Evolutionary conservation across 345 rosid genomes (phyloP).

Genomic region (Melastoma malabathricum): DNA sequence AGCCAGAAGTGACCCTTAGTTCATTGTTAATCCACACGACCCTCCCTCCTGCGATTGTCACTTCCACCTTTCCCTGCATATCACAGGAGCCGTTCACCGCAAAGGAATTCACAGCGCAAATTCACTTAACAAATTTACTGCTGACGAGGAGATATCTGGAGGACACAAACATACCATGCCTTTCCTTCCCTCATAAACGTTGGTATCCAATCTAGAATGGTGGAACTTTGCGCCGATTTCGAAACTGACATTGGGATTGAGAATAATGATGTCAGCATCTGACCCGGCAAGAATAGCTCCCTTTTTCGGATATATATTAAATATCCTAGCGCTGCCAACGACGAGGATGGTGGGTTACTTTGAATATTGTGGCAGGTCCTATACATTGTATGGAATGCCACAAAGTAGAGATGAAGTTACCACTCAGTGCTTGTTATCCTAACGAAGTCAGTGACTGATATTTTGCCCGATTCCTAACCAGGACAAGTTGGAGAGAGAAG

Average conservation of each 20-base stretch:
- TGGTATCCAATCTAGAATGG: constrained; percentile 80
- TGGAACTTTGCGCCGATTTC: constrained; percentile 61
- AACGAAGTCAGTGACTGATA: constrained; percentile 31
- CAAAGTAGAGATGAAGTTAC: constrained; percentile 14
- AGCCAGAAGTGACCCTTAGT: constrained; percentile 55
- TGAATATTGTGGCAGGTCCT: neutral
- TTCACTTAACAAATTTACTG: no score
- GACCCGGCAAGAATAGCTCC: constrained; percentile 91
- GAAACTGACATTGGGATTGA: constrained; percentile 77
- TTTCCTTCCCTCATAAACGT: constrained; percentile 63
- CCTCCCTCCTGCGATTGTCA: constrained; percentile 80
- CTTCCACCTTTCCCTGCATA: constrained; percentile 83
- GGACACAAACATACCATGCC: constrained; percentile 78
- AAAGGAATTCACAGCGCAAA: neutral
- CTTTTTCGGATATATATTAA: constrained; percentile 85
- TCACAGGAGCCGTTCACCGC: neutral
- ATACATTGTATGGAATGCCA: neutral
- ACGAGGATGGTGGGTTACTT: neutral
- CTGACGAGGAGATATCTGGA: no score
- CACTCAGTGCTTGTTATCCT: constrained; percentile 39
- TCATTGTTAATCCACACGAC: constrained; percentile 75
- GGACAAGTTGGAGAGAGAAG: no score
- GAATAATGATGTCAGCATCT: constrained; percentile 87
- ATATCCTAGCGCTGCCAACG: constrained; percentile 66
- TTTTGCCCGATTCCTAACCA: constrained; percentile 34